These are phyloP conservation scores for Auricularia sp. DNA, from an alignment of 768 basidiomycete genomes.

Conservation along the genomic window DNA sequence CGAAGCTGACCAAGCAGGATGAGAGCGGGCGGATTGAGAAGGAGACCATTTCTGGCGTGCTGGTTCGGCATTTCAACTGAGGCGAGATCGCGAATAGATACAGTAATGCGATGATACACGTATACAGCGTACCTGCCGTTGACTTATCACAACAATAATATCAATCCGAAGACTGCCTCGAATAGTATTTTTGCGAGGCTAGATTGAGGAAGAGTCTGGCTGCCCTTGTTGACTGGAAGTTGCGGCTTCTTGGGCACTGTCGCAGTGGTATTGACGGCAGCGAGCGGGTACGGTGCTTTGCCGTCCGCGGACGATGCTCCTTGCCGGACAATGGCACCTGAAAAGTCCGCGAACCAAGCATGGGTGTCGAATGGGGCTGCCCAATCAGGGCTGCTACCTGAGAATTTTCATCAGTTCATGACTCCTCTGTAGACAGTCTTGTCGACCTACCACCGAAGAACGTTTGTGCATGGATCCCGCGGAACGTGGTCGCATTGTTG, in stretches of 20 bases:
- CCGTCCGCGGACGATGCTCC: too few relatives aligned
- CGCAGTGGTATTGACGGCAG: too few relatives aligned
- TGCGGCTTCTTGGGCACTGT: too few relatives aligned
- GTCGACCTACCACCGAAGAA: slow-evolving; percentile 53
- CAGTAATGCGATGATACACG: too few relatives aligned
- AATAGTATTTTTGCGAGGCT: too few relatives aligned
- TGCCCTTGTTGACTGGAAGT: too few relatives aligned
- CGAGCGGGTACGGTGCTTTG: too few relatives aligned
- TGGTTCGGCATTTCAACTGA: slow-evolving; percentile 25
- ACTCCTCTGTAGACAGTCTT: background rate
- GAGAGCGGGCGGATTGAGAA: slow-evolving; percentile 22
- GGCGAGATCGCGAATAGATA: background rate
- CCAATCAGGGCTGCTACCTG: slow-evolving; percentile 39
- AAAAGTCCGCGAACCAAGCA: slow-evolving; percentile 64
- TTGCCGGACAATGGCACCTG: slow-evolving; percentile 39
- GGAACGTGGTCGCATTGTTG: slow-evolving; percentile 38
- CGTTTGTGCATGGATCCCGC: slow-evolving; percentile 66
- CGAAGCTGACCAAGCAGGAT: slow-evolving; percentile 19
- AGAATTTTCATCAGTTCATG: background rate
- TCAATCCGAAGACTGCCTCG: too few relatives aligned
- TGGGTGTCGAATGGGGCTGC: slow-evolving; percentile 54
- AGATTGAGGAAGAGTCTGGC: too few relatives aligned
- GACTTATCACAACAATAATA: too few relatives aligned
- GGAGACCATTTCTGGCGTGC: slow-evolving; percentile 22
- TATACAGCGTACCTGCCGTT: too few relatives aligned